Conservation (phyloP, 2,329 filamentous ascomycete species). For the Periconia sp. region DNA sequence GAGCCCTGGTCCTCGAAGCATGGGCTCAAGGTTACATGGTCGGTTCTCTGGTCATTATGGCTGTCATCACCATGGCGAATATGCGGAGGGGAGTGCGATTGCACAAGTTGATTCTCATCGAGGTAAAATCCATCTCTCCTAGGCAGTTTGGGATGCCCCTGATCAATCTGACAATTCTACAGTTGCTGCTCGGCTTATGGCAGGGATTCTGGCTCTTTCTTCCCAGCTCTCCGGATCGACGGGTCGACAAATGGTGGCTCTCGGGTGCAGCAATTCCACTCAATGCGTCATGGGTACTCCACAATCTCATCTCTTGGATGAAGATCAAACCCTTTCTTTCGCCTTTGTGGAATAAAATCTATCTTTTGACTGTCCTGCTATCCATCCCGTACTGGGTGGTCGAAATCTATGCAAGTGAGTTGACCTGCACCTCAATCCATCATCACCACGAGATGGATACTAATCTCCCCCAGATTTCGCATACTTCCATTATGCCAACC, state of each 20-base stretch:
- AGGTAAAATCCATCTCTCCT: conserved; percentile 34
- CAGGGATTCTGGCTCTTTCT: conserved; percentile 64
- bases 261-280: conserved; percentile 62
- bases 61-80: conserved; percentile 51
- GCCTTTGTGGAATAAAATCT: conserved; percentile 53
- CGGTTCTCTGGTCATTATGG: conserved; percentile 51
- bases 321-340: conserved; percentile 64
- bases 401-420: conserved; percentile 60
- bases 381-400: conserved; percentile 66
- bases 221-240: conserved; percentile 52
- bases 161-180: conserved; percentile 8
- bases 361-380: conserved; percentile 60
- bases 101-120: conserved; percentile 55
- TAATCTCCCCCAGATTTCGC: conserved; percentile 50
- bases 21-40: conserved; percentile 46
- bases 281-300: conserved; percentile 64
- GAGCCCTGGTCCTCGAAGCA: conserved; percentile 42
- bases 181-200: conserved; percentile 59
- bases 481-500: conserved; percentile 61
- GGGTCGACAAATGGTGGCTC: conserved; percentile 59
- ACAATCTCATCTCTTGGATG: conserved; percentile 69
- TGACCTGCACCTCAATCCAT: too few relatives aligned
- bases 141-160: background rate
- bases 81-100: conserved; percentile 51
- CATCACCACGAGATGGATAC: background rate